Base-by-base conservation (phyloP, 768 basidiomycete genomes). In the Pisolithus tinctorius region DNA sequence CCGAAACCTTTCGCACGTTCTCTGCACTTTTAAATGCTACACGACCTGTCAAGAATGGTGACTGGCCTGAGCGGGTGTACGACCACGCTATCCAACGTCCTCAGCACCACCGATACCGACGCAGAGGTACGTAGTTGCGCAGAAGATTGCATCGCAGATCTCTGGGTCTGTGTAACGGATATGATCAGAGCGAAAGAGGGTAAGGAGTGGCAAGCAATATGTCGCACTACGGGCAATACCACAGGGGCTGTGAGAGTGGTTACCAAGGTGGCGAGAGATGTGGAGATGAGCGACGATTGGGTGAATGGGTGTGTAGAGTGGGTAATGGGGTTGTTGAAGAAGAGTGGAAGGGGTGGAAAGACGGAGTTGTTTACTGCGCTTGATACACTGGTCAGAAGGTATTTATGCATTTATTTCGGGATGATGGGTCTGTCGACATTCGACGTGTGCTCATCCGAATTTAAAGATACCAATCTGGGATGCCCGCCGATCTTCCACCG, bases 91-190 rank as follows among this genome's bases (percentile, higher is more conserved):
- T 88, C 4, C 65, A 71, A 20, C 77, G 91, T 47, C n/a, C 69
- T 99, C 36, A 78, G 73, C 46, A 85, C 79, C 43, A 82, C 88
- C 54, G 88, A 94, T 57, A 94, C 94, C 1, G 95, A 98, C 64
- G 83, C 88, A 4, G 94, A 96, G 56, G 91, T 98, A 20, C 81
- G 93, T 36, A 76, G 78, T 25, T 82, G 79, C 55, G 93, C 93
- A 0, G 86, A 97, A 59, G 83, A 86, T 30, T 82, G 82, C 45
- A 77, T 95, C 41, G 93, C 86, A 1, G 86, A 93, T 63, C 71
- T 98, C 8, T 91, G 96, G 84, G 78, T 91, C 47, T 85, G 83
- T 57, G 91, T 93, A 1, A 84, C 87, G 1, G 89, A 93, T 44
- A 67, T 82, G 13, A 75, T 89, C 34, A 76, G 67, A 56, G 64